Conservation (phyloP, 495 filamentous ascomycete genomes). For the Penicillium coffeae region DNA sequence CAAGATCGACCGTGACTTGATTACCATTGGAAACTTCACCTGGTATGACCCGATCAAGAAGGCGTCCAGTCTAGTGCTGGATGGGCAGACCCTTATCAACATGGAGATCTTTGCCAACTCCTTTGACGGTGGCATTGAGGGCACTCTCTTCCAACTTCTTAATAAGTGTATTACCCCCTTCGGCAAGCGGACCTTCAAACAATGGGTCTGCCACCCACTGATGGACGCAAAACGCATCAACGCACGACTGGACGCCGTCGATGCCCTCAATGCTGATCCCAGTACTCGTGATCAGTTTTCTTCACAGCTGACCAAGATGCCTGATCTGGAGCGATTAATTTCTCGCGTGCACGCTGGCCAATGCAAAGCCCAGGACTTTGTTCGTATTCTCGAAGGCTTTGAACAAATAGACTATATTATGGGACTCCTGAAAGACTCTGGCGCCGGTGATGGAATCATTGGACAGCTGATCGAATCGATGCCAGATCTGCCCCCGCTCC, state of each 20-base stretch:
- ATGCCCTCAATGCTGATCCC: constrained; percentile 80
- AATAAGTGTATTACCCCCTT: constrained; percentile 97
- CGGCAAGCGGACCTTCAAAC: constrained; percentile 92
- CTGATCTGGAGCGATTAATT: constrained; percentile 90
- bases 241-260: constrained; percentile 92
- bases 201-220: constrained; percentile 97
- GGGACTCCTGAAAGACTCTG: constrained; percentile 66
- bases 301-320: constrained; percentile 80
- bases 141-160: constrained; percentile 84
- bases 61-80: constrained; percentile 86
- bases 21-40: constrained; percentile 86
- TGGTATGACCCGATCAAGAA: constrained; percentile 94
- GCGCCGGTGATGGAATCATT: constrained; percentile 72
- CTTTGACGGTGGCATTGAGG: constrained; percentile 76
- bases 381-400: constrained; percentile 92
- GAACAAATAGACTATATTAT: constrained; percentile 95
- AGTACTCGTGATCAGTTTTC: constrained; percentile 78
- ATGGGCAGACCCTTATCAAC: constrained; percentile 96
- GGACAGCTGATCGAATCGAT: constrained; percentile 77
- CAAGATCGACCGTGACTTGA: constrained; percentile 82
- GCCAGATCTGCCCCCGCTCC: constrained; percentile 71
- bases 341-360: constrained; percentile 89
- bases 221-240: constrained; percentile 85
- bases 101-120: constrained; percentile 96
- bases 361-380: constrained; percentile 86